Evolutionary conservation across 2,329 filamentous ascomycete species (phyloP).

Genomic region (Gnomoniopsis smithogilvyi): DNA sequence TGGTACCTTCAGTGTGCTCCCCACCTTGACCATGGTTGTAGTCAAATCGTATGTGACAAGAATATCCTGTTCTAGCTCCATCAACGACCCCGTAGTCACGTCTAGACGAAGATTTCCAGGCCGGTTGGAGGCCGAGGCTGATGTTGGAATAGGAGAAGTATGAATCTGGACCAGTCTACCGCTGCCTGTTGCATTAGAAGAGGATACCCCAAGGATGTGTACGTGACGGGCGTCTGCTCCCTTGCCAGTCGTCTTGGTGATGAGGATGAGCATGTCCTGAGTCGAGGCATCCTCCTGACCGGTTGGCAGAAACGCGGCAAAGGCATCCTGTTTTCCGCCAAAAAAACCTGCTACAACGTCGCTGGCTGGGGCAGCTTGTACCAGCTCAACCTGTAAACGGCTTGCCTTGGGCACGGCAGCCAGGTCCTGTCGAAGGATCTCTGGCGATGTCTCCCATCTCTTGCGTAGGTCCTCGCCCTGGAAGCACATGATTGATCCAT

Average conservation of each 20-base stretch:
- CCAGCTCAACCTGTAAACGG: slow-evolving; percentile 46
- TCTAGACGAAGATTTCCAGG: slow-evolving; percentile 50
- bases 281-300: slow-evolving; percentile 40
- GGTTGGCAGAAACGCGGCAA: slow-evolving; percentile 48
- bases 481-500: slow-evolving; percentile 60
- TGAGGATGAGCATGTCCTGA: slow-evolving; percentile 52
- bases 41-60: slow-evolving; percentile 64
- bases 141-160: slow-evolving; percentile 30
- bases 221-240: slow-evolving; percentile 27
- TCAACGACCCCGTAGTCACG: slow-evolving; percentile 58
- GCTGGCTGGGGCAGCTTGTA: slow-evolving; percentile 39
- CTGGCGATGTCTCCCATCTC: slow-evolving; percentile 44
- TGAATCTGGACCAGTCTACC: slow-evolving; percentile 23
- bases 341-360: slow-evolving; percentile 55
- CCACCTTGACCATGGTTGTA: slow-evolving; percentile 57
- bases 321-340: slow-evolving; percentile 49
- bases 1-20: slow-evolving; percentile 49
- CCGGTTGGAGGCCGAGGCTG: not conserved
- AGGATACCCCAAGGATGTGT: slow-evolving; percentile 28
- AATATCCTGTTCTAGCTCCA: slow-evolving; percentile 52
- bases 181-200: slow-evolving; percentile 1
- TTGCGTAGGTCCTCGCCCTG: slow-evolving; percentile 52
- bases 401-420: slow-evolving; percentile 26
- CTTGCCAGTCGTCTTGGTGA: slow-evolving; percentile 37
- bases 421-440: slow-evolving; percentile 39